Percentiles rank a stretch among this genome's conserved stretches.
Conservation (phyloP, 2,329 filamentous ascomycete genomes). For the Ophiostoma sp. region DNA sequence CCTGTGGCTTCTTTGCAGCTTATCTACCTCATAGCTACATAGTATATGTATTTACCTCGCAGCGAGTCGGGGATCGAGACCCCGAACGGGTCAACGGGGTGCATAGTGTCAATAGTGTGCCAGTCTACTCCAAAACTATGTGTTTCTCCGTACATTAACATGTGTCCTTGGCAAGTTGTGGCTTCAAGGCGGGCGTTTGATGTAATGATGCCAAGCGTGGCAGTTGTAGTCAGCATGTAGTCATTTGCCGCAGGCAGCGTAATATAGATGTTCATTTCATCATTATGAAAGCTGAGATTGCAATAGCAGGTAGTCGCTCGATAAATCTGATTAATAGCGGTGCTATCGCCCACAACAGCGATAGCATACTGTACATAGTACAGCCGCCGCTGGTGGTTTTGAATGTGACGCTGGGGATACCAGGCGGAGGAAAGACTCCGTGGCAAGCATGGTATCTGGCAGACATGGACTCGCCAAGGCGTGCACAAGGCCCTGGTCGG, state of each 20-base stretch:
- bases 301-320: background rate
- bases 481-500: conserved; percentile 5
- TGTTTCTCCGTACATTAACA: background rate
- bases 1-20: background rate
- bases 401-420: background rate
- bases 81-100: background rate
- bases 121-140: background rate
- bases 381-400: background rate
- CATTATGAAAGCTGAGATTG: no score
- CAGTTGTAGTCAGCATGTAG: background rate
- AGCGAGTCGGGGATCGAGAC: background rate
- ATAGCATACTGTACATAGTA: background rate
- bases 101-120: background rate
- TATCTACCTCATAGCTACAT: background rate
- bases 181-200: background rate
- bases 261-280: background rate
- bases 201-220: background rate
- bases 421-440: conserved; percentile 21
- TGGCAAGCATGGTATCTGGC: background rate
- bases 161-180: background rate
- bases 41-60: background rate
- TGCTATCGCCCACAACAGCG: background rate
- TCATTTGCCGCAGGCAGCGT: no score
- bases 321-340: background rate
- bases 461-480: conserved; percentile 5